Percentiles rank a stretch among this genome's conserved stretches.
Conservation (phyloP, 768 basidiomycete genomes). For the Mycena galopus region DNA sequence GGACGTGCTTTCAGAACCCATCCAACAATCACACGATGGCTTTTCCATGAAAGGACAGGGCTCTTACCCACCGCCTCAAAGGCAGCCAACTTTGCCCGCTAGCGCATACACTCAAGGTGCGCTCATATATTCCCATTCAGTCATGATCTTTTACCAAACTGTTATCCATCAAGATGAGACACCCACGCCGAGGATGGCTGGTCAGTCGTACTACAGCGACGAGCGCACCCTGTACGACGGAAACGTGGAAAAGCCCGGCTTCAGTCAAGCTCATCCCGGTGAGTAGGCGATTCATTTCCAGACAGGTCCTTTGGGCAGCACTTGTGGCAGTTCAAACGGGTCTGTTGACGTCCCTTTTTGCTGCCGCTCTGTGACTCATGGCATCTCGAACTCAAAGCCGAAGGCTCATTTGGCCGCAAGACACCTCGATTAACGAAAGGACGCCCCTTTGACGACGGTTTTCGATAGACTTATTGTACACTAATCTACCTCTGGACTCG, state of each 20-base stretch:
- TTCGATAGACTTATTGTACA: slow-evolving; percentile 26
- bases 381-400: slow-evolving; percentile 39
- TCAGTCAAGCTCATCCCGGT: slow-evolving; percentile 62
- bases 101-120: slow-evolving; percentile 53
- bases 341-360: slow-evolving; percentile 28
- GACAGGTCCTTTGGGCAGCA: slow-evolving; percentile 42
- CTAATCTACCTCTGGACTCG: slow-evolving; percentile 17
- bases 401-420: slow-evolving; percentile 42
- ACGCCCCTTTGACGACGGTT: slow-evolving; percentile 31
- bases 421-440: slow-evolving; percentile 34
- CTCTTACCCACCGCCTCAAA: slow-evolving; percentile 49
- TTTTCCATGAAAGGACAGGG: slow-evolving; percentile 47
- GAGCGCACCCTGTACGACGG: slow-evolving; percentile 44
- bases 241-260: slow-evolving; percentile 52
- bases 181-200: slow-evolving; percentile 37
- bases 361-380: slow-evolving; percentile 20
- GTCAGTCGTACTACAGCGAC: slow-evolving; percentile 46
- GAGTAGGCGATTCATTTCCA: slow-evolving; percentile 46
- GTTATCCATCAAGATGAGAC: slow-evolving; percentile 13
- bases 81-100: slow-evolving; percentile 38
- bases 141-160: background rate
- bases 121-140: background rate
- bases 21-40: slow-evolving; percentile 60
- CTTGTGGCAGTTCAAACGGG: slow-evolving; percentile 43
- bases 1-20: slow-evolving; percentile 65